Conservation (phyloP, 108 stramenopile species). For the Aurantiochytrium sp. region DNA sequence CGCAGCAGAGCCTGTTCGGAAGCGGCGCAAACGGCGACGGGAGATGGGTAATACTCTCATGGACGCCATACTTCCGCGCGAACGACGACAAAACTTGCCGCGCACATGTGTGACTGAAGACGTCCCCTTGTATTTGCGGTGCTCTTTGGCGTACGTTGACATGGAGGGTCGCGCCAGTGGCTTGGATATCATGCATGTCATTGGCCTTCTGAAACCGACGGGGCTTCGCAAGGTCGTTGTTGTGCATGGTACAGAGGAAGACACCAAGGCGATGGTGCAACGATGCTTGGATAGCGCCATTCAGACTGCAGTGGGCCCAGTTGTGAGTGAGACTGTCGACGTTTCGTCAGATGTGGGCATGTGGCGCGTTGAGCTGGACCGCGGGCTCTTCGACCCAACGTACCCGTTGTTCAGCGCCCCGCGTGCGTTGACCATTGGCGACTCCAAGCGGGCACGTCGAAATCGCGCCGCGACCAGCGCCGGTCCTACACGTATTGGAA, state of each 20-base stretch:
- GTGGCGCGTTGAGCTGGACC: slow-evolving; percentile 1
- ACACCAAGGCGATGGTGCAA: background rate
- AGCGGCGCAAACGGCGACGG: background rate
- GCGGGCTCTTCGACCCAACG: background rate
- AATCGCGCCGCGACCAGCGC: background rate
- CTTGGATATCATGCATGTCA: background rate
- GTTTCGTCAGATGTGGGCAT: slow-evolving; percentile 8
- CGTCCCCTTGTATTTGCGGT: background rate
- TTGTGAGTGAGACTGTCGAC: background rate
- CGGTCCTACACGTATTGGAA: background rate
- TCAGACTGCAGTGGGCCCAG: background rate
- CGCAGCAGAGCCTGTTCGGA: background rate
- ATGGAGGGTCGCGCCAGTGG: background rate
- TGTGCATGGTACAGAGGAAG: background rate
- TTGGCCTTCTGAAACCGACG: background rate
- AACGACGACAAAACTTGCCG: background rate
- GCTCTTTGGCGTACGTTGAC: background rate
- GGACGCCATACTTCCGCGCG: background rate
- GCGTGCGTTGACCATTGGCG: background rate
- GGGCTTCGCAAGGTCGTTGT: background rate
- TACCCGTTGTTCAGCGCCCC: background rate
- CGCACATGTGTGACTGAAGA: background rate
- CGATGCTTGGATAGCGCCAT: background rate
- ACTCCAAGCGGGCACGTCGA: background rate
- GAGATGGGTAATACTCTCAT: background rate